These are phyloP conservation scores for Pyrenophora teres DNA, from an alignment of 2,329 filamentous ascomycete species.

Conservation along the genomic window DNA sequence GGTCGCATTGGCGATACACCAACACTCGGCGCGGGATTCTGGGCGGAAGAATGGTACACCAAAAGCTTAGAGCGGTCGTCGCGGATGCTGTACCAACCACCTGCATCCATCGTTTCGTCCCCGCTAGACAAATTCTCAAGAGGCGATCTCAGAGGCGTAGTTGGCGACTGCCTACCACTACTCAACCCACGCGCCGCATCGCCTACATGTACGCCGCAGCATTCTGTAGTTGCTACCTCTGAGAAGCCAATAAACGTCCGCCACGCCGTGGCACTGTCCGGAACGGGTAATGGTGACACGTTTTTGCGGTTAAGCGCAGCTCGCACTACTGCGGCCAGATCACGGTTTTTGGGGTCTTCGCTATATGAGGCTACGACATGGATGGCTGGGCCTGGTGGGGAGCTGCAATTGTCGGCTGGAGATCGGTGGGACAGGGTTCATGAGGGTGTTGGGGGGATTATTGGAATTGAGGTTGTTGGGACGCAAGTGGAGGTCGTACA, in stretches of 20 bases:
- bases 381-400: slow-evolving; percentile 72
- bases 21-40: slow-evolving; percentile 81
- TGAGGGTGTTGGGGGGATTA: slow-evolving; percentile 84
- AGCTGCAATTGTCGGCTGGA: slow-evolving; percentile 75
- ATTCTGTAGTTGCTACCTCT: not conserved
- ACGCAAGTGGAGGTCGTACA: slow-evolving; percentile 65
- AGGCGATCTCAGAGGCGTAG: slow-evolving; percentile 52
- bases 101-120: slow-evolving; percentile 19
- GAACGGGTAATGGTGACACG: slow-evolving; percentile 87
- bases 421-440: slow-evolving; percentile 73
- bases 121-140: slow-evolving; percentile 33
- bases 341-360: slow-evolving; percentile 62
- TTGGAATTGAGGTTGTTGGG: slow-evolving; percentile 71
- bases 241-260: slow-evolving; percentile 20
- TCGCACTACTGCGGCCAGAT: slow-evolving; percentile 73
- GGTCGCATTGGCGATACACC: slow-evolving; percentile 87
- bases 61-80: slow-evolving; percentile 45
- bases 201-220: not conserved
- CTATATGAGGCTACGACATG: slow-evolving; percentile 64
- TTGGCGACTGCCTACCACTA: slow-evolving; percentile 65
- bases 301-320: slow-evolving; percentile 75
- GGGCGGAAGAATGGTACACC: slow-evolving; percentile 80
- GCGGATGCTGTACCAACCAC: slow-evolving; percentile 28
- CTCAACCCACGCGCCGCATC: slow-evolving; percentile 43
- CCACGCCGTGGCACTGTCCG: slow-evolving; percentile 66